Evolutionary conservation across 495 filamentous ascomycete species (phyloP), one percentile per base, ranked within the genome.

Genomic region (Hypoxylon fuscum): DNA sequence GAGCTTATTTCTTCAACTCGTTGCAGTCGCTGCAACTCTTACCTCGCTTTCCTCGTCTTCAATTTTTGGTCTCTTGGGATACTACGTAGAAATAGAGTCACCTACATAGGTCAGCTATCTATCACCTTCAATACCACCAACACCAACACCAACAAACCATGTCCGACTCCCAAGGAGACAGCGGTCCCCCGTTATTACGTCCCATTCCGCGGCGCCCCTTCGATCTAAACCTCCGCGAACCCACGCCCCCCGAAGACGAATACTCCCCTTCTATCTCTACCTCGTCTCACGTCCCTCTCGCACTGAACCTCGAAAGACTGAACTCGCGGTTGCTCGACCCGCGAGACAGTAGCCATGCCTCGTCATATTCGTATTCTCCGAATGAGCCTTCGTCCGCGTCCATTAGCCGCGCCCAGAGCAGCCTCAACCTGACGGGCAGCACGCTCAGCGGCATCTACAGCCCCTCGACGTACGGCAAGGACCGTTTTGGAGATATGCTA

Each of bases 361-460:
- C 25, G 4, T 27, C 62, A n/a, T 37, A 6, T 38, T 32, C 38
- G 12, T 14, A 38, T 48, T 54, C 61, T 46, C 35, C 61, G 41
- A 38, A 14, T n/a, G 69, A 66, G 20, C 25, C 25, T 8, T 27
- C 25, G 25, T 69, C 68, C 53, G 56, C 63, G 29, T 64, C 76
- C 18, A 61, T 82, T 37, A 87, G 81, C 70, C 85, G 90, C 49
- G 88, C 88, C 23, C 85, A 87, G 46, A 96, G 93, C 2, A 81
- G 91, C 22, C 82, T 94, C 66, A 96, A 97, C 71, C 83, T 98
- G 47, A 97, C 93, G 22, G 87, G 90, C 11, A 91, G 90, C 2
- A 97, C 95, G 1, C 85, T 98, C 0, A 89, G 87, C 62, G 95
- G 95, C 40, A 98, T 98, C 71, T 98, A 95, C 77, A 83, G 85